Evolutionary conservation across 768 basidiomycete genomes (phyloP).

Genomic region (Tremella mesenterica): DNA sequence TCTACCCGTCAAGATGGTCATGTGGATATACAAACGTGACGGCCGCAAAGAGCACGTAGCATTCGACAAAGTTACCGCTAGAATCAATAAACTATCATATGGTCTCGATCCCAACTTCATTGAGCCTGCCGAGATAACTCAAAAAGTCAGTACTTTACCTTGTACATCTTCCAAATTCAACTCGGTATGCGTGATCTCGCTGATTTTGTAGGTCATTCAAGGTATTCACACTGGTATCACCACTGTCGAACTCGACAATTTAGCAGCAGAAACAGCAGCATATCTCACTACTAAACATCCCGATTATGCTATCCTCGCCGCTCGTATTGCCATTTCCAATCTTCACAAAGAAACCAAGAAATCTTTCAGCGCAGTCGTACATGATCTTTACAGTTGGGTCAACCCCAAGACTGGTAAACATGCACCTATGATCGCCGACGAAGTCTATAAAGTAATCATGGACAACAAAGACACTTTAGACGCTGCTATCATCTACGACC

Average conservation of each 20-base stretch:
- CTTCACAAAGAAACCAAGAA: slow-evolving; percentile 99
- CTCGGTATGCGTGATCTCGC: slow-evolving; percentile 42
- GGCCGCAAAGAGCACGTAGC: slow-evolving; percentile 40
- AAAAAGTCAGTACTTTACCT: slow-evolving; percentile 51
- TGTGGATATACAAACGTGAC: slow-evolving; percentile 42
- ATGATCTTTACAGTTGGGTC: slow-evolving; percentile 84
- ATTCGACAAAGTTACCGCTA: slow-evolving; percentile 43
- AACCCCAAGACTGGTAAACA: slow-evolving; percentile 88
- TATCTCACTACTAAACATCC: slow-evolving; percentile 95
- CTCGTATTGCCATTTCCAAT: slow-evolving; percentile 96
- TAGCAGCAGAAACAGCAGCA: slow-evolving; percentile 93
- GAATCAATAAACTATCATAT: slow-evolving; percentile 64
- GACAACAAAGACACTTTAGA: slow-evolving; percentile 74
- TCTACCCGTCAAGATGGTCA: slow-evolving; percentile 28
- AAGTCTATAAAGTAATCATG: slow-evolving; percentile 72
- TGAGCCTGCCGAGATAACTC: slow-evolving; percentile 71
- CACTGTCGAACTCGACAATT: slow-evolving; percentile 93
- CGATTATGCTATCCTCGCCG: slow-evolving; percentile 95
- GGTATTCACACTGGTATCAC: slow-evolving; percentile 60
- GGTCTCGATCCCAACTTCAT: slow-evolving; percentile 87
- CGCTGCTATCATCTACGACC: slow-evolving; percentile 92
- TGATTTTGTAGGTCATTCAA: slow-evolving; percentile 9
- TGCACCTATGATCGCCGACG: slow-evolving; percentile 83
- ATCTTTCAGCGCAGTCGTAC: slow-evolving; percentile 83
- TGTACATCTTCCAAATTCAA: slow-evolving; percentile 75